A percentile compares a stretch with the other conserved stretches of the same genome.
Conservation (phyloP, 768 basidiomycete genomes). For the Russula brevipes region DNA sequence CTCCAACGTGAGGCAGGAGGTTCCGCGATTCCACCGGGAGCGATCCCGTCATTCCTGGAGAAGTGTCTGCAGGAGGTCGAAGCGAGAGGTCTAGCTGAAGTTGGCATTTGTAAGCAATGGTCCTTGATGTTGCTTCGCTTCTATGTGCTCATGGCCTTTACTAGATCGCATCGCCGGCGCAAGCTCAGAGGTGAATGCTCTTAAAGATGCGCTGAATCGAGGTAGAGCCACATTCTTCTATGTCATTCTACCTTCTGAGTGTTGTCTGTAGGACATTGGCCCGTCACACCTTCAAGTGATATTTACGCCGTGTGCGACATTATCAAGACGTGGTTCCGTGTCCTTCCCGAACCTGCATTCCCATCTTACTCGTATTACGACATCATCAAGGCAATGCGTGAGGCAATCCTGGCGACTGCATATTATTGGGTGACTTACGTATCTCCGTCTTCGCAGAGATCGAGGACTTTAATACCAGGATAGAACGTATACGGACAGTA, state of each 20-base stretch:
- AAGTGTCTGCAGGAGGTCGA: constrained; percentile 69
- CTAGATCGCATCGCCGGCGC: constrained; percentile 83
- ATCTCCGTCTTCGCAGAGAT: constrained; percentile 42
- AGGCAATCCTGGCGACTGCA: constrained; percentile 3
- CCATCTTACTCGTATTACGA: constrained; percentile 62
- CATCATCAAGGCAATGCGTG: constrained; percentile 68
- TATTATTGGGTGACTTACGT: background rate
- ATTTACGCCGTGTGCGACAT: constrained; percentile 80
- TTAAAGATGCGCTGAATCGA: constrained; percentile 72
- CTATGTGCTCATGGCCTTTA: constrained; percentile 1
- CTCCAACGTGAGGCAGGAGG: constrained; percentile 58
- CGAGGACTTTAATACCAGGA: constrained; percentile 61
- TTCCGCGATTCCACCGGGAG: constrained; percentile 46
- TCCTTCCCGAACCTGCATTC: constrained; percentile 76
- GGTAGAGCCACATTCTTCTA: constrained; percentile 36
- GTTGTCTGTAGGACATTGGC: constrained; percentile 47
- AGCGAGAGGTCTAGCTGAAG: constrained; percentile 67
- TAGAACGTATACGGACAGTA: constrained; percentile 58
- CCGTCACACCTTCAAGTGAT: constrained; percentile 56
- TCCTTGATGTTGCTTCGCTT: background rate
- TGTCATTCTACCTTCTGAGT: constrained; percentile 1
- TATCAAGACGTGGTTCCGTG: constrained; percentile 81
- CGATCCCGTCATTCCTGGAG: constrained; percentile 61
- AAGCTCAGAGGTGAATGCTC: constrained; percentile 55
- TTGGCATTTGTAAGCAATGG: constrained; percentile 65